Base-by-base conservation (phyloP, 2,329 filamentous ascomycete genomes). In the Myriangium duriaei region DNA sequence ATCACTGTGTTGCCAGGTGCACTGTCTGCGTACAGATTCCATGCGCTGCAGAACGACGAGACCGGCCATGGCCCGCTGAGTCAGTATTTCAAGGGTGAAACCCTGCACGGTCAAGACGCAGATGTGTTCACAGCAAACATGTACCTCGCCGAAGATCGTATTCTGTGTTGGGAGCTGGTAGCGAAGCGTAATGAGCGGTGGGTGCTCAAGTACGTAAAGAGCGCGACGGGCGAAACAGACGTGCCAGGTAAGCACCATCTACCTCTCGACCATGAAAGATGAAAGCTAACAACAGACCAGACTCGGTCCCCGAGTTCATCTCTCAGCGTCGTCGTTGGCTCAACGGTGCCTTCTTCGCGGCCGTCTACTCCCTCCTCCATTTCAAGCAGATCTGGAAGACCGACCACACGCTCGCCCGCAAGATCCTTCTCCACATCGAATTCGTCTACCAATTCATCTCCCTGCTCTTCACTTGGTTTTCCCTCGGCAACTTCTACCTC, bases 31-130 rank as follows among this genome's bases (percentile, higher is more conserved):
- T 98, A 98, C 57, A 76, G 92, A 30, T 98, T 93, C 59, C 84
- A 95, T 50, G 91, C 91, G 2, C 64, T 98, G 45, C 91, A 98
- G 55, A 98, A 98, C 52, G 91, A 98, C 54, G 81, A 88, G 53
- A 94, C 84, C 5, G 92, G 91, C 0, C 86, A 95, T 54, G 91
- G 91, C 0, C 91, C 91, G 0, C 66, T 98, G 34, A 94, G 87
- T 55, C 91, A 96, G 62, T 98, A 98, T 58, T 98, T 98, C 74
- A 96, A 96, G 67, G 92, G 92, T 47, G 91, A 98, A 61, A 96
- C 88, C 1, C 67, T 98, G 16, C 91, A 96, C 53, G 91, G 91
- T 11, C 83, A 93, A 50, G 85, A 95, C 56, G 91, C 92, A 7
- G 88, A 95, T 57, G 86, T 96, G 3, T 96, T 96, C 55, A 95